A percentile compares a stretch with the other conserved stretches of the same genome.
Conservation (phyloP, 2,329 filamentous ascomycete genomes). For the Pyrenochaeta sp. region DNA sequence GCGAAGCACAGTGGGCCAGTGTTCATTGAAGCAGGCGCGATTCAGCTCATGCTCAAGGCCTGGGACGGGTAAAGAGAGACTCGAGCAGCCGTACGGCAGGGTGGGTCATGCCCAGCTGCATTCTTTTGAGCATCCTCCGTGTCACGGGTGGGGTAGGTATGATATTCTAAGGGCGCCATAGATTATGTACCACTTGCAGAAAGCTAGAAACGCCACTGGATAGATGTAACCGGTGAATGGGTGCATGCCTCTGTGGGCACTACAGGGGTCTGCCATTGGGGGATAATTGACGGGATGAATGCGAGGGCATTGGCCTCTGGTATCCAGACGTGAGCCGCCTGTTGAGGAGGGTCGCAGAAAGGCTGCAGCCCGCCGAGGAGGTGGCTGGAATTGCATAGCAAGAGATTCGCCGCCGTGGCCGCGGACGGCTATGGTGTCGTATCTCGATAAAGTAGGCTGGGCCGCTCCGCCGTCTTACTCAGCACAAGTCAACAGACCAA, state of each 20-base stretch:
- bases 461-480: conserved; percentile 24
- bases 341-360: conserved; percentile 21
- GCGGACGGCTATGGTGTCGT: conserved; percentile 9
- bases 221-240: conserved; percentile 26
- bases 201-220: conserved; percentile 21
- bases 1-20: conserved; percentile 17
- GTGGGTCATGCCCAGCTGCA: conserved; percentile 15
- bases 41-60: conserved; percentile 17
- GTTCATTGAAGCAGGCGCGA: conserved; percentile 14
- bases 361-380: conserved; percentile 23
- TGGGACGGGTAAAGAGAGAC: conserved; percentile 17
- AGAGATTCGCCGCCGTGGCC: conserved; percentile 21
- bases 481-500: conserved; percentile 17
- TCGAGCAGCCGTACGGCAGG: conserved; percentile 3
- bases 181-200: conserved; percentile 21
- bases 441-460: conserved; percentile 7
- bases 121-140: conserved; percentile 29
- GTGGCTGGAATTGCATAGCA: conserved; percentile 20
- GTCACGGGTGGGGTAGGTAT: conserved; percentile 36
- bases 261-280: conserved; percentile 28
- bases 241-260: conserved; percentile 16
- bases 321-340: conserved; percentile 14
- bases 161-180: conserved; percentile 17
- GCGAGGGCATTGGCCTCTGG: conserved; percentile 9
- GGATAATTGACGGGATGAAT: conserved; percentile 20